Evolutionary conservation across 2,329 filamentous ascomycete species (phyloP).

Genomic region (Colletotrichum graminicola): DNA sequence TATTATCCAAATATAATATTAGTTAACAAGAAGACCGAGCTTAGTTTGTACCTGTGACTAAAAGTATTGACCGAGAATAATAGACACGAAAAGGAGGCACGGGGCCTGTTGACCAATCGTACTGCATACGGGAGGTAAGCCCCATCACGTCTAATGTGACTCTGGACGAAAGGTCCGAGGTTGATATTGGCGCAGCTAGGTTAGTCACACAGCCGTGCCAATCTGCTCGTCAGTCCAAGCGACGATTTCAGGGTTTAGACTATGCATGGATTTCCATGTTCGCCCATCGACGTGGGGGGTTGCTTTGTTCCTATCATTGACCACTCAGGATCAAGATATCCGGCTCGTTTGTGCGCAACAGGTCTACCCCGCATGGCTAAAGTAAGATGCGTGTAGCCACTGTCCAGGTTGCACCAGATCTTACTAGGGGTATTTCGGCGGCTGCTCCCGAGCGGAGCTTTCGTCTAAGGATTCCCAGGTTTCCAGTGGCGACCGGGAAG

Average conservation of each 20-base stretch:
- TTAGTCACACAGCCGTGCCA: not conserved
- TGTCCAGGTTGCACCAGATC: conserved; percentile 21
- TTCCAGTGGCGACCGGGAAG: not conserved
- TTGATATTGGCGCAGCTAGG: not conserved
- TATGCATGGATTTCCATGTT: not conserved
- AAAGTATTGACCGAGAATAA: not conserved
- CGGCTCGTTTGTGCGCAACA: not conserved
- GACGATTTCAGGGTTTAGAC: not conserved
- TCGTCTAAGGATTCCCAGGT: not conserved
- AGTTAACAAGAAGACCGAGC: not conserved
- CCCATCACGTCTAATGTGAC: not conserved
- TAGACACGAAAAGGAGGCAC: not conserved
- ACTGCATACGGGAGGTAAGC: not conserved
- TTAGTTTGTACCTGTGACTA: not conserved
- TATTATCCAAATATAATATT: not conserved
- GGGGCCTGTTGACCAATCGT: not conserved
- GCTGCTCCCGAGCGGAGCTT: conserved; percentile 34
- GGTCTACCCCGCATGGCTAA: conserved; percentile 36
- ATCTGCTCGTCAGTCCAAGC: not conserved
- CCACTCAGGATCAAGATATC: not conserved
- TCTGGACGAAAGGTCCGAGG: not conserved
- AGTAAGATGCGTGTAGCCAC: conserved; percentile 13
- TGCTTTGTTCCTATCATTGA: not conserved
- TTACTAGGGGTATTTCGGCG: conserved; percentile 26
- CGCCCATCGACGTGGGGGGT: not conserved